A percentile compares a stretch with the other conserved stretches of the same genome.
Evolutionary conservation across 2,329 filamentous ascomycete species (phyloP).

Genomic region (Cladosporium sp.): DNA sequence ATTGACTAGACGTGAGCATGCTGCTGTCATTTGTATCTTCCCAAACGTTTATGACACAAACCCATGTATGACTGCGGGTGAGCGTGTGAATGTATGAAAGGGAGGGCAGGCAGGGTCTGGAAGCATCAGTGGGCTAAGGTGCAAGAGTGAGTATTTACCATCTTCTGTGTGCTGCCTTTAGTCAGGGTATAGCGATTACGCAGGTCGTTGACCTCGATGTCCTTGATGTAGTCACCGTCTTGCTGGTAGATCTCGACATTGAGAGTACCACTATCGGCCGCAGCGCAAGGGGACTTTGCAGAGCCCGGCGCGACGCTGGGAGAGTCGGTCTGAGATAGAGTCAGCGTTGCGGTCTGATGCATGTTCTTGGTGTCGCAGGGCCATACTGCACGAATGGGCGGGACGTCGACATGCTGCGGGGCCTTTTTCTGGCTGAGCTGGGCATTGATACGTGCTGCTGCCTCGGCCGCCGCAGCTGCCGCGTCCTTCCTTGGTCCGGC

Average conservation of each 20-base stretch:
- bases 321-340: conserved; percentile 19
- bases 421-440: conserved; percentile 64
- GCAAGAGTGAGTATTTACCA: conserved; percentile 80
- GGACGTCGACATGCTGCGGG: conserved; percentile 85
- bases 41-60: conserved; percentile 31
- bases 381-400: conserved; percentile 57
- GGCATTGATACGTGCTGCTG: conserved; percentile 51
- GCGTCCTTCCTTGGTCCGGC: conserved; percentile 23
- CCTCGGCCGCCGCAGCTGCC: conserved; percentile 74
- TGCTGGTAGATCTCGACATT: conserved; percentile 89
- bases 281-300: conserved; percentile 49
- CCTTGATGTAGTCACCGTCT: conserved; percentile 96
- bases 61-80: conserved; percentile 15
- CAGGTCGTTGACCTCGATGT: conserved; percentile 97
- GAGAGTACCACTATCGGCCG: conserved; percentile 50
- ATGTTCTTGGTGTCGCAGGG: neutral
- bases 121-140: conserved; percentile 56
- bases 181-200: conserved; percentile 96
- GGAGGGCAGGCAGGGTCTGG: conserved; percentile 38
- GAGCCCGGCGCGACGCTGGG: conserved; percentile 45
- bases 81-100: conserved; percentile 15
- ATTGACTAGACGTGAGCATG: conserved; percentile 44
- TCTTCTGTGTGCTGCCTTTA: conserved; percentile 96
- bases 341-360: conserved; percentile 10
- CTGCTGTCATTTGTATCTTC: conserved; percentile 30